A percentile compares a stretch with the other conserved stretches of the same genome.
Conservation (phyloP, 768 basidiomycete genomes). For the Boletus bicolor region DNA sequence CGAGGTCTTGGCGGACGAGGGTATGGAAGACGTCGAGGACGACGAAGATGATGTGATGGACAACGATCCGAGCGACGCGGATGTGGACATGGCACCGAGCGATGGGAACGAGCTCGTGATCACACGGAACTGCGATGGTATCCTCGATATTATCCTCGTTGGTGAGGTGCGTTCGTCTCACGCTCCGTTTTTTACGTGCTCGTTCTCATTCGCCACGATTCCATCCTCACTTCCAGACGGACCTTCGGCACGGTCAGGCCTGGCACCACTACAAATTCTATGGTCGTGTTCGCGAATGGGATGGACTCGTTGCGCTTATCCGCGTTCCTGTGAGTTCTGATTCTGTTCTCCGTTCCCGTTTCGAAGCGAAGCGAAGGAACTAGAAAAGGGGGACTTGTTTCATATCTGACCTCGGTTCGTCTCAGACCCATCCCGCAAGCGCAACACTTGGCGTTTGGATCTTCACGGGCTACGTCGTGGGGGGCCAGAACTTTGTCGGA, state of each 20-base stretch:
- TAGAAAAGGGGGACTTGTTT: not conserved
- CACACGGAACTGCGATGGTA: conserved; percentile 45
- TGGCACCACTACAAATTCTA: conserved; percentile 48
- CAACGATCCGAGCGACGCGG: conserved; percentile 25
- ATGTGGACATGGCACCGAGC: conserved; percentile 25
- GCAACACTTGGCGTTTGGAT: conserved; percentile 34
- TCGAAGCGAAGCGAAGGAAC: not conserved
- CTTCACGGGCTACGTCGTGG: conserved; percentile 71
- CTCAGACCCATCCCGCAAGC: conserved; percentile 4
- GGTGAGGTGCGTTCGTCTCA: conserved; percentile 45
- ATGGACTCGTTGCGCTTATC: conserved; percentile 55
- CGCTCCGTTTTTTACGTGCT: not conserved
- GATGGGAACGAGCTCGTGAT: conserved; percentile 25
- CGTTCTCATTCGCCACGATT: not conserved
- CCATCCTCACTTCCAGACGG: conserved; percentile 38
- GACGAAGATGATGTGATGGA: conserved; percentile 28
- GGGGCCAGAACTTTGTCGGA: conserved; percentile 63
- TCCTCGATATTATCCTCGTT: conserved; percentile 58
- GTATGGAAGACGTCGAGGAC: conserved; percentile 25
- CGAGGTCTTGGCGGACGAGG: conserved; percentile 9
- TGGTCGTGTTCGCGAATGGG: conserved; percentile 57
- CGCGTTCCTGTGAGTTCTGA: conserved; percentile 34
- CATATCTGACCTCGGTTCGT: conserved; percentile 7
- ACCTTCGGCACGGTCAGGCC: conserved; percentile 43
- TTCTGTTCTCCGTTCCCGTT: not conserved